Evolutionary conservation across 1,284 basidiomycete genomes (phyloP), one percentile per base, ranked within the genome.

Genomic region (Boletus mariae): DNA sequence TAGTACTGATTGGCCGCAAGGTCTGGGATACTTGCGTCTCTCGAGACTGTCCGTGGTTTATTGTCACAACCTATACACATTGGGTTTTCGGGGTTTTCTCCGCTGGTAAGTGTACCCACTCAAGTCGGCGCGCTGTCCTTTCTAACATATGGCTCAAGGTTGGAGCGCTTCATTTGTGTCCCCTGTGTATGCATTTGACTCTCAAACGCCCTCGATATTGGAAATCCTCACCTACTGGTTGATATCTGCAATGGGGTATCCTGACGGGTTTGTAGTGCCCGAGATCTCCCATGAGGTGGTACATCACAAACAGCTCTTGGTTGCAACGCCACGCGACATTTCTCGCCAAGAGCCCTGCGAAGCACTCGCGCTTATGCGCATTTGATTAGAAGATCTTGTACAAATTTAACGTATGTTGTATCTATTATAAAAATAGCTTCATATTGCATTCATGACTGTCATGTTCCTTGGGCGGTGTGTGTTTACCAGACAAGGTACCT

Each of bases 21-120:
- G 62, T 90, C 20, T 88, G 82, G 78, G 87, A 90, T 63, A 64
- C 77, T 11, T 89, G 86, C 61, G 69, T 76, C 34, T 67, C 68
- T 13, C 72, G 71, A 53, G 70, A 75, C n/a, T 77, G 77, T 23
- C 79, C 73, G 15, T 87, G 77, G 75, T 90, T 88, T 61, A 76
- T 87, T 13, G 57, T 89, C 47, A 85, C 86, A 13, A 84, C 80
- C 2, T 89, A 87, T 57, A 75, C 75, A 29, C 75, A 80, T 40
- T 90, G 87, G 87, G 79, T 81, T 4, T 87, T 89, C 55, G 87
- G 87, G 3, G 77, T 73, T 20, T 90, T 88, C 65, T 82, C 84
- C 10, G 58, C 67, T 62, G 82, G 87, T 84, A 52, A 50, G 69
- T 60, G 47, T 23, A 20, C 1, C 43, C 25, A 20, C 32, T n/a